Evolutionary conservation across 169 alveolate genomes (phyloP).

Genomic region (Perkinsus chesapeaki): DNA sequence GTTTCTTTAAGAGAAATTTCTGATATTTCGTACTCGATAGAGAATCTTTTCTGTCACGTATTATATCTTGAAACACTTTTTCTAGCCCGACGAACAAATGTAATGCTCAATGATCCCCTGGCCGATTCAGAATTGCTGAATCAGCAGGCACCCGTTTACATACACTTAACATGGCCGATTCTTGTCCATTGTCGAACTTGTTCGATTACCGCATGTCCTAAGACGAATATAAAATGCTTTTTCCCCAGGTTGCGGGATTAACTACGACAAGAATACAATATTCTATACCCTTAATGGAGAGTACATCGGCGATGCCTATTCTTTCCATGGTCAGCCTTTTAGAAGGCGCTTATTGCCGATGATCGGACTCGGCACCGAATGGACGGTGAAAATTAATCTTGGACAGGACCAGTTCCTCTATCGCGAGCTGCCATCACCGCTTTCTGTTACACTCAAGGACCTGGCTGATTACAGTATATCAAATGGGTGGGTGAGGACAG

Average conservation of each 20-base stretch:
- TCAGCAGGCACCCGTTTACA: too few relatives aligned
- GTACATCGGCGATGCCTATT: neutral
- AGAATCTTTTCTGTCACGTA: too few relatives aligned
- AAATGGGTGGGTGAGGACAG: neutral
- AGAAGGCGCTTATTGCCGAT: neutral
- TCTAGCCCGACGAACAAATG: too few relatives aligned
- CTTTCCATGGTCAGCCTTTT: neutral
- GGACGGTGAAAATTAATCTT: neutral
- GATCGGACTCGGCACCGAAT: neutral
- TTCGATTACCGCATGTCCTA: too few relatives aligned
- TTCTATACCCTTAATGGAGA: neutral
- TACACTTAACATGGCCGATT: too few relatives aligned
- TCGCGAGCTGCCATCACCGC: neutral
- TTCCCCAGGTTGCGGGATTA: neutral
- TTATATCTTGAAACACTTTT: too few relatives aligned
- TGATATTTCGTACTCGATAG: too few relatives aligned
- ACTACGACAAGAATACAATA: neutral
- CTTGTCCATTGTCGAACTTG: too few relatives aligned
- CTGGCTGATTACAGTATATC: neutral
- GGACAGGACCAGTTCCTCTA: neutral
- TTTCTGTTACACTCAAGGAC: neutral
- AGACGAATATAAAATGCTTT: neutral
- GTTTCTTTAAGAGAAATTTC: too few relatives aligned
- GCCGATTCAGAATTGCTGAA: too few relatives aligned
- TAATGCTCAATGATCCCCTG: too few relatives aligned